These are phyloP conservation scores for Lactifluus echinatus DNA, from an alignment of 768 basidiomycete genomes.

Conservation along the genomic window DNA sequence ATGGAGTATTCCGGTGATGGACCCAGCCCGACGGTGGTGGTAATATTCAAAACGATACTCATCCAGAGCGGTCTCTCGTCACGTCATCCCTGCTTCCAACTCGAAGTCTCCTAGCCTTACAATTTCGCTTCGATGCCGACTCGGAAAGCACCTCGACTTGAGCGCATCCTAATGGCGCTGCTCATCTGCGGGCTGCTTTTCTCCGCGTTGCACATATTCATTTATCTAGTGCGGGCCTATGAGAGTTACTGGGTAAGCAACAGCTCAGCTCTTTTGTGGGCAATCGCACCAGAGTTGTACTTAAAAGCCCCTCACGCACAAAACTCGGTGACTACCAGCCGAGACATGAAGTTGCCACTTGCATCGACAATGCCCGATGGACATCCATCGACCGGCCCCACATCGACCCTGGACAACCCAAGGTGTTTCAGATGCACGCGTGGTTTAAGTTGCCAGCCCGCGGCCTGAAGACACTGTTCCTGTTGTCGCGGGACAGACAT, in stretches of 20 bases:
- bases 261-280: neutral
- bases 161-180: neutral
- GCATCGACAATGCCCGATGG: conserved; percentile 1
- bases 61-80: neutral
- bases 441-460: neutral
- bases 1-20: no score
- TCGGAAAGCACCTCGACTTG: neutral
- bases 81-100: neutral
- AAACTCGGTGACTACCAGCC: no score
- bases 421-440: neutral
- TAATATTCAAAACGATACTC: neutral
- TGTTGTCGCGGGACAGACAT: neutral
- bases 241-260: conserved; percentile 1
- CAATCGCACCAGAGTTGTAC: neutral
- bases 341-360: neutral
- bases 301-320: neutral
- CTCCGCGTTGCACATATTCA: neutral
- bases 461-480: neutral
- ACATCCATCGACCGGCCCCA: neutral
- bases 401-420: neutral
- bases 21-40: no score
- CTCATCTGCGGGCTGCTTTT: neutral
- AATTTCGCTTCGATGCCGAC: neutral
- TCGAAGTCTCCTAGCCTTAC: neutral
- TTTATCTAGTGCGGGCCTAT: neutral